phyloP scores from a whole-genome alignment of 441 rosid genomes.

The Metrosideros polymorpha region DNA sequence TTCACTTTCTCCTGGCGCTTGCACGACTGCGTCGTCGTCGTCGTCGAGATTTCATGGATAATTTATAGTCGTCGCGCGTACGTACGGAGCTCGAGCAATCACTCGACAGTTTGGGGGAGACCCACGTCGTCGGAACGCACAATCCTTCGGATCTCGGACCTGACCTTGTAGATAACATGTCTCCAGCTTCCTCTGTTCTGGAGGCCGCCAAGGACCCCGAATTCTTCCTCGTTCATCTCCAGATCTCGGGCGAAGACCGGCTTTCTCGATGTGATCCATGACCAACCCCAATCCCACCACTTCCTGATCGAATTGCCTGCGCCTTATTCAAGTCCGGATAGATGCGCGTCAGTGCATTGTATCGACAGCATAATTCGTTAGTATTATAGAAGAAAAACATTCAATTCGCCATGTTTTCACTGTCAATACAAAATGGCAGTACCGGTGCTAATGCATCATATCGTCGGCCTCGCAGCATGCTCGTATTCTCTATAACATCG shows the following conservation, averaged over 20 bases:
- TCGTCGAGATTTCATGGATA: slow-evolving; percentile 24
- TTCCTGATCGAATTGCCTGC: slow-evolving; percentile 46
- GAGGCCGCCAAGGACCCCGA: slow-evolving; percentile 44
- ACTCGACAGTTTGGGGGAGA: slow-evolving; percentile 52
- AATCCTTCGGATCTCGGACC: slow-evolving; percentile 43
- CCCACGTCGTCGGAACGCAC: slow-evolving; percentile 33
- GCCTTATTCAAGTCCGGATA: not conserved
- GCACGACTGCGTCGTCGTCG: not conserved
- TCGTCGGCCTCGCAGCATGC: not conserved
- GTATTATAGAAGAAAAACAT: not conserved
- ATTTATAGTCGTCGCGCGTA: slow-evolving; percentile 1
- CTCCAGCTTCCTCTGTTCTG: slow-evolving; percentile 68
- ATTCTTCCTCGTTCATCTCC: slow-evolving; percentile 74
- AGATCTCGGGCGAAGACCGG: slow-evolving; percentile 66
- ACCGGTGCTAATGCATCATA: not conserved
- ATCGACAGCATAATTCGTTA: not conserved
- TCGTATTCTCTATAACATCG: not conserved
- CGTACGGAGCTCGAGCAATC: not conserved
- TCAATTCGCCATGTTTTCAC: not conserved
- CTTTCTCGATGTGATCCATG: slow-evolving; percentile 64
- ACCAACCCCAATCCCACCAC: slow-evolving; percentile 90
- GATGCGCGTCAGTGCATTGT: not conserved
- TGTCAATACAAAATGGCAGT: not conserved
- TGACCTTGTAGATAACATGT: slow-evolving; percentile 56
- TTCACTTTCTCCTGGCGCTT: not conserved